phyloP scores from a whole-genome alignment of 2,329 filamentous ascomycete genomes.

The Apiospora aurea region DNA sequence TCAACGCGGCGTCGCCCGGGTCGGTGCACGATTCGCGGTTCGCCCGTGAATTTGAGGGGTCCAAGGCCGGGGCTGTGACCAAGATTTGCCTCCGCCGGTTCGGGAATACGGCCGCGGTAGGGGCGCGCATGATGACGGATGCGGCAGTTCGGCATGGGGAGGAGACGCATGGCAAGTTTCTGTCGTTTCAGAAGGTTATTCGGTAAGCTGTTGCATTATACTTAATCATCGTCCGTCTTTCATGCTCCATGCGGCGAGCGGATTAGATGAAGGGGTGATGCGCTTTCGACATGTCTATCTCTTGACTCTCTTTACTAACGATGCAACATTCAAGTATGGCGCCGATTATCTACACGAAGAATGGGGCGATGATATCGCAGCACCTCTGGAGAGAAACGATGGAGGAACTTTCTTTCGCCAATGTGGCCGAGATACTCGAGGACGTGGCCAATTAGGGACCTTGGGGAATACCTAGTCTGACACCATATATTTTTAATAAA shows the following conservation, averaged over 20 bases:
- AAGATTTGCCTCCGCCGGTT: slow-evolving; percentile 4
- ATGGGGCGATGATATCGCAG: slow-evolving; percentile 30
- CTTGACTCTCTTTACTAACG: neutral
- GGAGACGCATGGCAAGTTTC: slow-evolving; percentile 32
- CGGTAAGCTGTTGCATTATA: slow-evolving; percentile 25
- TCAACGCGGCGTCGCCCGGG: slow-evolving; percentile 26
- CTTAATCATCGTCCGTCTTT: neutral
- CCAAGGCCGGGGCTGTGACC: neutral
- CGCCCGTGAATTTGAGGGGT: neutral
- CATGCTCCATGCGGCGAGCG: neutral
- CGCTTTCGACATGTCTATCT: neutral
- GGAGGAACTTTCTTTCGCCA: slow-evolving; percentile 35
- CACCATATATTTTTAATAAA: too few relatives aligned
- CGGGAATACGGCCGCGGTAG: slow-evolving; percentile 27
- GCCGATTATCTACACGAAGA: slow-evolving; percentile 30
- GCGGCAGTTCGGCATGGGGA: slow-evolving; percentile 31
- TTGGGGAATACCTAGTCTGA: neutral
- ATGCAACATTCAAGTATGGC: slow-evolving; percentile 30
- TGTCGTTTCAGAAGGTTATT: slow-evolving; percentile 31
- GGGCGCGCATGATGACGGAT: slow-evolving; percentile 32
- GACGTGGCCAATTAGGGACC: neutral
- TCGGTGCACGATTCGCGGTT: slow-evolving; percentile 27
- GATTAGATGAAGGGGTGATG: too few relatives aligned
- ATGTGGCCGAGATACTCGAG: neutral
- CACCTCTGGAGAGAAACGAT: slow-evolving; percentile 37